Base-by-base conservation (phyloP, 2,329 filamentous ascomycete species). In the Chrysoporthe puriensis region DNA sequence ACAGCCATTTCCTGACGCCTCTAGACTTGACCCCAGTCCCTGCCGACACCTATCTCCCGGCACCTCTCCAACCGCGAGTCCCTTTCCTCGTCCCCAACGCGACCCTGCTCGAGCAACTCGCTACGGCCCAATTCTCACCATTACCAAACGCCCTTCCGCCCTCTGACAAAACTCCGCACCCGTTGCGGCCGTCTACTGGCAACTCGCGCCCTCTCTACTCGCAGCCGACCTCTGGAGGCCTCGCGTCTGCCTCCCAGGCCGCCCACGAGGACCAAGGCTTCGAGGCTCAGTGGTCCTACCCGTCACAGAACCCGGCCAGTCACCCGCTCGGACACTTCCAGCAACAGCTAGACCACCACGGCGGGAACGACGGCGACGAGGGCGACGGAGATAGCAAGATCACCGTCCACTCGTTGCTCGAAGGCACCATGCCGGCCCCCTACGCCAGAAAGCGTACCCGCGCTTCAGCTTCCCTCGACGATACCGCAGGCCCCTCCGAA, bases 81-180 rank as follows among this genome's bases (percentile, higher is more conserved):
- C n/a, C 14, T 9, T 11, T 13, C 57, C 14, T 0, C n/a, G 48
- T 8, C n/a, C 14, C 40, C 21, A 16, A 43, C 14, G 26, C 14
- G 70, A 73, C 76, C 57, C 62, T 65, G 16, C 54, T 76, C 40
- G 8, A 67, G 21, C 44, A 70, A 26, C 63, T 77, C 32, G 72
- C 69, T 52, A 70, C 66, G 18, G 70, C 69, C 43, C 67, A 75
- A 56, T 77, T 77, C 62, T 72, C 75, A 26, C 77, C 75, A 58
- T 73, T 74, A n/a, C 77, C 74, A 26, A 36, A 18, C 62, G 32
- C 8, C 43, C 18, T 75, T 14, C 66, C 77, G 18, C 75, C 75
- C 7, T 73, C 74, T 1, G 66, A 73, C 57, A 73, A 70, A 16
- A 40, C 64, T 11, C 43, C 52, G 11, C 60, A 58, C 26, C 65